Evolutionary conservation across 306 rosid species (phyloP).

Genomic region (Pyrus pyrifolia): DNA sequence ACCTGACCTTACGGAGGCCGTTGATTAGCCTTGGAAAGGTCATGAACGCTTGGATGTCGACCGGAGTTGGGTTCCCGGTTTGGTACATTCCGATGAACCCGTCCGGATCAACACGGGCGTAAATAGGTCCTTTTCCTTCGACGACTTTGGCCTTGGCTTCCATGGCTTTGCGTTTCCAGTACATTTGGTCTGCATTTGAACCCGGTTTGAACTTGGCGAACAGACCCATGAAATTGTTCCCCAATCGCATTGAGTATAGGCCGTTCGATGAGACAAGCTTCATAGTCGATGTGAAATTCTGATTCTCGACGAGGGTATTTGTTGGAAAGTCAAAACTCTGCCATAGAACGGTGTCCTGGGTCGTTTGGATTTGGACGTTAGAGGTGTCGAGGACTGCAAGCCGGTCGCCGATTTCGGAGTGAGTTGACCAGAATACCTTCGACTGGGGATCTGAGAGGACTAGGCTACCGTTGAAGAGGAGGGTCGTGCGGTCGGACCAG

Average conservation of each 20-base stretch:
- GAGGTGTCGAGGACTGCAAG: constrained; percentile 56
- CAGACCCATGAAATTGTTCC: constrained; percentile 52
- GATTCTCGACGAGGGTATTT: constrained; percentile 60
- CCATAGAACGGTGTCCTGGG: constrained; percentile 31
- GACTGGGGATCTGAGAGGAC: constrained; percentile 39
- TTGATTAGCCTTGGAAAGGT: constrained; percentile 35
- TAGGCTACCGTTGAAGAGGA: constrained; percentile 72
- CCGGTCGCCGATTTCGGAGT: constrained; percentile 30
- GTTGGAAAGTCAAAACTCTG: constrained; percentile 70
- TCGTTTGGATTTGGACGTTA: constrained; percentile 42
- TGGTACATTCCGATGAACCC: constrained; percentile 86
- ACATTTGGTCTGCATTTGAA: constrained; percentile 22
- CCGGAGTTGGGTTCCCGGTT: constrained; percentile 34
- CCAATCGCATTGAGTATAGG: constrained; percentile 42
- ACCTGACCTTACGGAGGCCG: constrained; percentile 43
- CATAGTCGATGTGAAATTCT: constrained; percentile 56
- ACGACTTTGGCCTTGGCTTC: constrained; percentile 40
- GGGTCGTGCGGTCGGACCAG: constrained; percentile 53
- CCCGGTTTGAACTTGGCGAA: constrained; percentile 25
- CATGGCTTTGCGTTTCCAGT: constrained; percentile 53
- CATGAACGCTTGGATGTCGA: constrained; percentile 56
- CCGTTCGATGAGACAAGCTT: constrained; percentile 37
- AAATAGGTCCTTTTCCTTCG: constrained; percentile 50
- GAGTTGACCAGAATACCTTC: constrained; percentile 57
- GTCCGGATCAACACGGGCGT: constrained; percentile 47